Evolutionary conservation across 495 filamentous ascomycete genomes (phyloP).

Genomic region (Neurospora sp.): DNA sequence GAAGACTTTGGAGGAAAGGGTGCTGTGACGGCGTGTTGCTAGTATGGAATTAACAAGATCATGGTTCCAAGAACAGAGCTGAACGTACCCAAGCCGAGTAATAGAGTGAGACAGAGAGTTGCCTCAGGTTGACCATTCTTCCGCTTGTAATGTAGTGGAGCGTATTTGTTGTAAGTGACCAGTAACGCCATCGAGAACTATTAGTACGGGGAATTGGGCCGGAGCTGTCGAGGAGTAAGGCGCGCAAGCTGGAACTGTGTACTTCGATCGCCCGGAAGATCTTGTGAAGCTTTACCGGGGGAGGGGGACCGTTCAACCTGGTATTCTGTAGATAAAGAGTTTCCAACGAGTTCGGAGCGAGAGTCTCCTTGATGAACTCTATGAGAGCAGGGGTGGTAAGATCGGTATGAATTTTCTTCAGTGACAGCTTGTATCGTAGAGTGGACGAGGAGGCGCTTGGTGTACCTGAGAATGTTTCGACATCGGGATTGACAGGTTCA

Average conservation of each 20-base stretch:
- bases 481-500: constrained; percentile 18
- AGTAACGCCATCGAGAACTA: constrained; percentile 51
- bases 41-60: background rate
- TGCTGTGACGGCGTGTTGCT: constrained; percentile 47
- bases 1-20: constrained; percentile 75
- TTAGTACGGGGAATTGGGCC: constrained; percentile 11
- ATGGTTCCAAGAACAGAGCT: background rate
- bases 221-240: constrained; percentile 68
- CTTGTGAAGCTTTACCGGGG: constrained; percentile 54
- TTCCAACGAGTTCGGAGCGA: constrained; percentile 79
- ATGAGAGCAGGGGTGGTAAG: constrained; percentile 68
- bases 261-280: constrained; percentile 67
- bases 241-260: constrained; percentile 64
- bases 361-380: constrained; percentile 71
- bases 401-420: constrained; percentile 80
- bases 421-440: constrained; percentile 55
- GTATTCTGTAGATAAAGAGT: constrained; percentile 76
- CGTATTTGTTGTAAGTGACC: constrained; percentile 68
- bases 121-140: constrained; percentile 64
- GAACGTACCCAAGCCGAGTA: constrained; percentile 77
- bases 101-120: constrained; percentile 68
- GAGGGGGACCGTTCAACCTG: constrained; percentile 35
- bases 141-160: constrained; percentile 73
- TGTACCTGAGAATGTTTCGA: constrained; percentile 15
- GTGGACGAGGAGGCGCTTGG: constrained; percentile 8